These are phyloP conservation scores for Acer campestre DNA, from an alignment of 345 rosid species.

Conservation along the genomic window DNA sequence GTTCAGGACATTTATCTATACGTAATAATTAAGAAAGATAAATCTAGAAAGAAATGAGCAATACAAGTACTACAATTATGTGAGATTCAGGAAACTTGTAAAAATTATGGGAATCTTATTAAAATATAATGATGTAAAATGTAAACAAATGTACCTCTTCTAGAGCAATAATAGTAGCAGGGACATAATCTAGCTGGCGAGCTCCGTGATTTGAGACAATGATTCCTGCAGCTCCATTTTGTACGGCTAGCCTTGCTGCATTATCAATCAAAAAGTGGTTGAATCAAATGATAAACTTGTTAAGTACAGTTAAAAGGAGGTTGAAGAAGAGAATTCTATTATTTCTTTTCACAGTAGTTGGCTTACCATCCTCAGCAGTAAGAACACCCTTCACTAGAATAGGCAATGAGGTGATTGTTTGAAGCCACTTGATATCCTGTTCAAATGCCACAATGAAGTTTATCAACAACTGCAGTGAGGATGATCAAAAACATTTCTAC, in stretches of 20 bases:
- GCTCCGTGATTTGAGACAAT: slow-evolving; percentile 96
- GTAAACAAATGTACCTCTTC: slow-evolving; percentile 67
- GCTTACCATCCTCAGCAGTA: slow-evolving; percentile 86
- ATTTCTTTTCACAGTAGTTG: slow-evolving; percentile 15
- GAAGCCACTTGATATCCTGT: slow-evolving; percentile 91
- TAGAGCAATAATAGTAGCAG: slow-evolving; percentile 79
- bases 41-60: not conserved
- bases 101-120: not conserved
- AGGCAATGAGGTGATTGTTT: slow-evolving; percentile 87
- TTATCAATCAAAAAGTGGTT: slow-evolving; percentile 1
- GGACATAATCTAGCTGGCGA: slow-evolving; percentile 92
- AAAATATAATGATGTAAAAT: not conserved
- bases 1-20: not conserved
- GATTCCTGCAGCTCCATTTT: slow-evolving; percentile 85
- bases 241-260: slow-evolving; percentile 74
- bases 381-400: slow-evolving; percentile 92
- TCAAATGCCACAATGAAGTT: slow-evolving; percentile 2
- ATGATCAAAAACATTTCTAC: not conserved
- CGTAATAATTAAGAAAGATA: not conserved
- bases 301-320: not conserved
- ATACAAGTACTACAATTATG: not conserved
- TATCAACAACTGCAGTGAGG: not conserved
- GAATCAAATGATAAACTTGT: not conserved
- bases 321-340: not conserved
- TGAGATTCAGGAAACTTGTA: not conserved